Base-by-base conservation (phyloP, 805 yeast species). In the Starmerella ratchasimensis region DNA sequence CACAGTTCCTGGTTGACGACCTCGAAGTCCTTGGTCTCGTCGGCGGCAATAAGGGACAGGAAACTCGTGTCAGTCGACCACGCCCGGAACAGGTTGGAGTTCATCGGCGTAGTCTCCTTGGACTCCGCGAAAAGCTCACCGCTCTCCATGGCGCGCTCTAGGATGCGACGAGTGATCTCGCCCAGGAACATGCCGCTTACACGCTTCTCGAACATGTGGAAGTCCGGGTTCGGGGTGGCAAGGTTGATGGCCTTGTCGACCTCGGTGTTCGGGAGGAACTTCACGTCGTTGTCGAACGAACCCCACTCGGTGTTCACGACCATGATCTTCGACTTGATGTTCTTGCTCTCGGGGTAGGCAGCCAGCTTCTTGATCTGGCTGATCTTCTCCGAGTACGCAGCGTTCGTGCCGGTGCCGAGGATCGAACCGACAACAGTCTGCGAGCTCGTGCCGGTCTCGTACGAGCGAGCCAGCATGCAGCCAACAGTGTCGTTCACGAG, bases 241-340 rank as follows among this genome's bases (percentile, higher is more conserved):
- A 65, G 68, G 57, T 88, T 93, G 47, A 88, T 73, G 20, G 61
- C 64, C 34, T 62, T 58, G 62, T 88, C 98, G 57, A 75, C 86
- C 43, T 72, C 70, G 3, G 94, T 80, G 34, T 65, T 69, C 43
- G 96, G 96, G 45, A 88, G 65, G 28, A 74, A 64, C 47, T 72
- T 66, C 44, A 84, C 66, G 17, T 72, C 76, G 55, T 88, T 88
- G 60, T 88, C 97, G 53, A 86, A 88, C 30, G 95, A 83, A 45
- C 97, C 97, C 95, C 97, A 90, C 61, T 90, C 98, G 32, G 95
- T 86, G 63, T 86, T 86, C 51, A 86, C 70, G 45, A 83, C 80
- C 95, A 86, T 86, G 50, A 69, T 59, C 16, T 55, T 56, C 11
- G 41, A 35, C 28, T 52, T 50, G 14, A 51, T 49, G 34, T 50